Conservation (phyloP, 2,329 filamentous ascomycete genomes). For the Keithomyces neogunnii region DNA sequence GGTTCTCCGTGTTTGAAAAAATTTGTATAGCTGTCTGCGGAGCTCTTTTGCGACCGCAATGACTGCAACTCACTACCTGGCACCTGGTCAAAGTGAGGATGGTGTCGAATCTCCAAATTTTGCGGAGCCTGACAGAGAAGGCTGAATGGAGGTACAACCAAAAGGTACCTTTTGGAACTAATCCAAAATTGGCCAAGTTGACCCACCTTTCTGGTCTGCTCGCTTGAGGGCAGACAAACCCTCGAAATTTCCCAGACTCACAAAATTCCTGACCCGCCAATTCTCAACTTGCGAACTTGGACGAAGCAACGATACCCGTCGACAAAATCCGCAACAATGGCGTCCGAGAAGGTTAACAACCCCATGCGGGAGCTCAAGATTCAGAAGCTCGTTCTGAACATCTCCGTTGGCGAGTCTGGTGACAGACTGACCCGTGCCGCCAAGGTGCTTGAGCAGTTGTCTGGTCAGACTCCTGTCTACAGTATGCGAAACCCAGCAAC, state of each 20-base stretch:
- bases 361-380: conserved; percentile 99
- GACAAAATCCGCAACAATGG: conserved; percentile 32
- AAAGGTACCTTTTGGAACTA: conserved; percentile 22
- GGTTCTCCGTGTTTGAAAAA: conserved; percentile 33
- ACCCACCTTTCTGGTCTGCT: conserved; percentile 13
- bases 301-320: conserved; percentile 27
- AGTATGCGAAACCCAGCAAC: conserved; percentile 47
- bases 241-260: conserved; percentile 28
- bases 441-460: conserved; percentile 99
- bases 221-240: conserved; percentile 33
- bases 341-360: conserved; percentile 83
- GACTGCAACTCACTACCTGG: conserved; percentile 30
- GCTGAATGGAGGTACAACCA: conserved; percentile 25
- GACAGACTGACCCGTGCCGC: conserved; percentile 99
- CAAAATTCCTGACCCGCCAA: conserved; percentile 23
- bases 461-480: conserved; percentile 99
- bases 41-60: conserved; percentile 31
- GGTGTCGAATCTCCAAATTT: conserved; percentile 31
- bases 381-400: conserved; percentile 99
- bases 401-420: conserved; percentile 99
- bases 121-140: conserved; percentile 36
- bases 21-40: conserved; percentile 23
- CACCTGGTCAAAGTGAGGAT: conserved; percentile 31
- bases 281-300: conserved; percentile 18
- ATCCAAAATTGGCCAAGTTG: conserved; percentile 1